phyloP scores from a whole-genome alignment of 352 stramenopile species.

The Globisporangium mamillatum region DNA sequence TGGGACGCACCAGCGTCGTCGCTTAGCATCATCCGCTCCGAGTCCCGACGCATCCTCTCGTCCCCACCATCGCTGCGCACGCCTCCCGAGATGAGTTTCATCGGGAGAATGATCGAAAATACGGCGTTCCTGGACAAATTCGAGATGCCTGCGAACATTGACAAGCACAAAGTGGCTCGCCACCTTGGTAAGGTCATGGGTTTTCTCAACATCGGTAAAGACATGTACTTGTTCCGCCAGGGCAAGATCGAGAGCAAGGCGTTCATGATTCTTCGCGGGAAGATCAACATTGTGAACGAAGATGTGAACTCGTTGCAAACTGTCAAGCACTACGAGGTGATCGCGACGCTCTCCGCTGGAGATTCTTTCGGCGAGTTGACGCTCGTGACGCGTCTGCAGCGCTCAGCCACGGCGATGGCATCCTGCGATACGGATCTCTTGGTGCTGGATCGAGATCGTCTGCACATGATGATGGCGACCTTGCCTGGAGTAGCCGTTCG shows the following conservation, averaged over 20 bases:
- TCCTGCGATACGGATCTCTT: conserved; percentile 65
- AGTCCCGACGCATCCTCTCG: conserved; percentile 62
- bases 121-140: conserved; percentile 72
- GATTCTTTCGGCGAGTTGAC: conserved; percentile 74
- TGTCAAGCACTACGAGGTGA: conserved; percentile 52
- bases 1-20: conserved; percentile 58
- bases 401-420: conserved; percentile 63
- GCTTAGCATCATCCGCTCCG: conserved; percentile 62
- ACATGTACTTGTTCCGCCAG: conserved; percentile 62
- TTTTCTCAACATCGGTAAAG: conserved; percentile 54
- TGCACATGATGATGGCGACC: conserved; percentile 31
- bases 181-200: conserved; percentile 44
- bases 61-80: conserved; percentile 32
- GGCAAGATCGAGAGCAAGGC: conserved; percentile 72
- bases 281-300: conserved; percentile 79
- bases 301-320: conserved; percentile 36
- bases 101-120: conserved; percentile 55
- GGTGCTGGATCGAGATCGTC: conserved; percentile 62
- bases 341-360: conserved; percentile 62
- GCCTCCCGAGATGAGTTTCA: conserved; percentile 44
- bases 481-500: conserved; percentile 64
- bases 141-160: conserved; percentile 42
- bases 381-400: conserved; percentile 64
- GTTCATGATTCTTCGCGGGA: conserved; percentile 75
- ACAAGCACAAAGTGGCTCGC: conserved; percentile 50